Base-by-base conservation (phyloP, 2,329 filamentous ascomycete species). In the Plectosphaerella cucumerina region DNA sequence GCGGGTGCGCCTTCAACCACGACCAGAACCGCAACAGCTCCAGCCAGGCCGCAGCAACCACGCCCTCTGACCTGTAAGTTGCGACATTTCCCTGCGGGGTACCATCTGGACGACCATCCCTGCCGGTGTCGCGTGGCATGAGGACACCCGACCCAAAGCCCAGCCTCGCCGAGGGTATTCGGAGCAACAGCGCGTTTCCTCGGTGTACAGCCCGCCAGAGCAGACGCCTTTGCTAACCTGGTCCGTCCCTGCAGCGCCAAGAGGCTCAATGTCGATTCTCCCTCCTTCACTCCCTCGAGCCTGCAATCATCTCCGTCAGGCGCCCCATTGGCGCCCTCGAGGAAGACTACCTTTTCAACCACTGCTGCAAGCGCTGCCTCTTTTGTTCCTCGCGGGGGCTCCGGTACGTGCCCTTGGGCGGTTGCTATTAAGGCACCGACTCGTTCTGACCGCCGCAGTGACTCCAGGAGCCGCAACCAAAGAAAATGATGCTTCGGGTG, bases 241-340 rank as follows among this genome's bases (percentile, higher is more conserved):
- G n/a, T n/a, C n/a, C n/a, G n/a, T n/a, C n/a, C n/a, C 33, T 21
- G 33, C 53, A 78, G 76, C 53, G 64, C 74, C 21, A 90, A 90
- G 70, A 94, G 91, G 69, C 78, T 99, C 59, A 99, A 96, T 68
- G 94, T 96, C 63, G 94, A 97, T 63, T 97, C 94, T 9, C 93
- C 94, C 12, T 90, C 93, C 45, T 99, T 99, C 67, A 97, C 90
- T 0, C 93, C 93, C 6, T 74, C 81, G 14, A 72, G 67, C 52
- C 60, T 77, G 42, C 62, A 57, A 14, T 53, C 57, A 4, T 52
- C 54, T 14, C 45, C 39, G 3, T 42, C 39, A 5, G 39, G 39
- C 5, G 39, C 39, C 18, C 37, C 21, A 35, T 33, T 78, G 42
- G 69, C 71, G 21, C 70, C 72, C 1, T 64, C 72, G 21, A 90